A percentile compares a stretch with the other conserved stretches of the same genome.
Conservation (phyloP, 306 rosid species). For the Benincasa hispida region DNA sequence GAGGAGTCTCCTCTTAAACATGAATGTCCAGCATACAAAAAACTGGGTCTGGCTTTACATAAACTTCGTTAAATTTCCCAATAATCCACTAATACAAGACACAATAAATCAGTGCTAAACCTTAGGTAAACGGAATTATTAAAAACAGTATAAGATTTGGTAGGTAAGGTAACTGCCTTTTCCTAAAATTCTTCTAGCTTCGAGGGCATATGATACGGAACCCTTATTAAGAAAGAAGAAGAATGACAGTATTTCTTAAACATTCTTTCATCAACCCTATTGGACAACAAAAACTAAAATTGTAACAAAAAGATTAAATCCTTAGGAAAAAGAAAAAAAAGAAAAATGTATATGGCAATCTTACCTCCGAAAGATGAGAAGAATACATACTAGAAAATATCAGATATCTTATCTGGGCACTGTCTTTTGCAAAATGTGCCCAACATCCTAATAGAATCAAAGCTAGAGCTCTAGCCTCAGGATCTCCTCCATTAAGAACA, state of each 20-base stretch:
- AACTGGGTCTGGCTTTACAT: background rate
- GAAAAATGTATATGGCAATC: background rate
- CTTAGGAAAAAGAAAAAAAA: background rate
- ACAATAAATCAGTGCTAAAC: background rate
- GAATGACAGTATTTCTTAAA: background rate
- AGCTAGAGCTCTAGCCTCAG: slow-evolving; percentile 46
- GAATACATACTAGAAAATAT: slow-evolving; percentile 65
- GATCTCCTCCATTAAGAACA: slow-evolving; percentile 44
- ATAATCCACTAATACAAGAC: background rate
- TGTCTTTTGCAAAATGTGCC: slow-evolving; percentile 60
- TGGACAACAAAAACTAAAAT: background rate
- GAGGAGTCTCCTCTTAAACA: background rate
- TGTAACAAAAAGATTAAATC: background rate
- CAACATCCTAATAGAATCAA: slow-evolving; percentile 80
- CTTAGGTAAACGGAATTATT: background rate
- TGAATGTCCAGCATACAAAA: background rate
- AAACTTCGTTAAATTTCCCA: background rate
- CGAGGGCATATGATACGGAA: background rate
- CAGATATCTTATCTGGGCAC: slow-evolving; percentile 59
- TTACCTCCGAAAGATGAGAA: slow-evolving; percentile 53
- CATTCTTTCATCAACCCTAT: background rate
- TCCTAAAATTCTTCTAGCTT: background rate
- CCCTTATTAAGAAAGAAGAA: background rate
- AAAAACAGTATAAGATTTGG: background rate
- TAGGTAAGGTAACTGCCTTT: background rate